Base-by-base conservation (phyloP, 768 basidiomycete species). In the Vararia minispora region DNA sequence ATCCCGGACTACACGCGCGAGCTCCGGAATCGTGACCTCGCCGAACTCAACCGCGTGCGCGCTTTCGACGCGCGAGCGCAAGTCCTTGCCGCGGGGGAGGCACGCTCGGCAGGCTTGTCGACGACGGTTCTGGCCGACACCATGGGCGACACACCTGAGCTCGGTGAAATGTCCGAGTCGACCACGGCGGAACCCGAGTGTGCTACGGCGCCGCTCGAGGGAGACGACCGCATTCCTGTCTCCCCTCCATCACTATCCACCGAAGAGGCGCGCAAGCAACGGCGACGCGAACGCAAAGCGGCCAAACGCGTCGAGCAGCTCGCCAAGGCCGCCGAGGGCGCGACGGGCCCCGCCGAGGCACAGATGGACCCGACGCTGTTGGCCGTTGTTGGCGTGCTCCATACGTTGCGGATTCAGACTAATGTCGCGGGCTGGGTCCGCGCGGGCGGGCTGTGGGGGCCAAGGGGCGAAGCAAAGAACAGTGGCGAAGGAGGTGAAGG, bases 401-500 rank as follows among this genome's bases (percentile, higher is more conserved):
- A 82, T 33, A 62, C 58, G 11, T 45, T 77, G 11, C 78, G 74
- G 53, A 37, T 48, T 33, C 72, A 84, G 56, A 63, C 58, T 39
- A 84, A 79, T 46, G 69, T 85, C 17, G 74, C 79, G 0, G 72
- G 66, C 14, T 85, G 83, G 83, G 64, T 83, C 39, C 64, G 68
- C 13, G 48, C 52, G 21, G 78, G 79, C 2, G 77, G 77, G 0
- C 55, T 80, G 10, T 58, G 54, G 56, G 54, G 52, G 17, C 41
- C 55, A 6, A 24, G 28, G 6, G 21, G 20, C 13, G 21, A 3
- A n/a, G 21, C 24, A 8, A 12, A 24, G 18, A 22, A 37, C n/a
- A 20, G 16, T 13, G n/a, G 26, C n/a, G n/a, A 31, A 23, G 41
- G 29, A n/a, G 31, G 31, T 5, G 31, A 10, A n/a, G 18, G 12